Percentiles rank a stretch among this genome's conserved stretches.
phyloP scores from a whole-genome alignment of 2,329 filamentous ascomycete genomes.

The Tolypocladium nubicola region DNA sequence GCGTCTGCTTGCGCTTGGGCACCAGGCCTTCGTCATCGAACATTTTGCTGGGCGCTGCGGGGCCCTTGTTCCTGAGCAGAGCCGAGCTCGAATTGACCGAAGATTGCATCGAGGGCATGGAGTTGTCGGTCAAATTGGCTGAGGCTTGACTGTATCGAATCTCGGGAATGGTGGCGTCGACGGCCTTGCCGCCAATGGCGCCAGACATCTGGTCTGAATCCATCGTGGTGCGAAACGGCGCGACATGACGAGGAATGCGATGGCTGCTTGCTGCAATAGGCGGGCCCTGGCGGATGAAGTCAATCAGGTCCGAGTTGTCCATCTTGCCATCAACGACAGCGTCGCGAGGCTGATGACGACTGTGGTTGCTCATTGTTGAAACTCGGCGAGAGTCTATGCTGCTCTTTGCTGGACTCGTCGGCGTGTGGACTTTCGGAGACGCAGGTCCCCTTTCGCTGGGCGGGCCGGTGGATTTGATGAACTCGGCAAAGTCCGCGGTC shows the following conservation, averaged over 20 bases:
- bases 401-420: slow-evolving; percentile 20
- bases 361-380: slow-evolving; percentile 30
- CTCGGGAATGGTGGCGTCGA: slow-evolving; percentile 47
- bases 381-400: slow-evolving; percentile 28
- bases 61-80: slow-evolving; percentile 40
- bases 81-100: slow-evolving; percentile 67
- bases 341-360: slow-evolving; percentile 60
- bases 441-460: slow-evolving; percentile 29
- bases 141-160: slow-evolving; percentile 47
- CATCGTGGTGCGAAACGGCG: slow-evolving; percentile 75
- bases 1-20: slow-evolving; percentile 63
- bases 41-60: slow-evolving; percentile 18
- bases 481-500: slow-evolving; percentile 75
- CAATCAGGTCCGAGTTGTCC: slow-evolving; percentile 78
- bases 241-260: slow-evolving; percentile 71
- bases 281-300: slow-evolving; percentile 87
- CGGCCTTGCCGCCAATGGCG: slow-evolving; percentile 42
- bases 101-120: slow-evolving; percentile 46
- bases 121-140: slow-evolving; percentile 45
- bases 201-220: slow-evolving; percentile 68
- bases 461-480: slow-evolving; percentile 78
- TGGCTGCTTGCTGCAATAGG: slow-evolving; percentile 49
- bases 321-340: slow-evolving; percentile 50
- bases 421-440: slow-evolving; percentile 20
- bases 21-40: slow-evolving; percentile 44